These are phyloP conservation scores for Nothophytophthora sp. DNA, from an alignment of 352 stramenopile genomes.

Conservation along the genomic window DNA sequence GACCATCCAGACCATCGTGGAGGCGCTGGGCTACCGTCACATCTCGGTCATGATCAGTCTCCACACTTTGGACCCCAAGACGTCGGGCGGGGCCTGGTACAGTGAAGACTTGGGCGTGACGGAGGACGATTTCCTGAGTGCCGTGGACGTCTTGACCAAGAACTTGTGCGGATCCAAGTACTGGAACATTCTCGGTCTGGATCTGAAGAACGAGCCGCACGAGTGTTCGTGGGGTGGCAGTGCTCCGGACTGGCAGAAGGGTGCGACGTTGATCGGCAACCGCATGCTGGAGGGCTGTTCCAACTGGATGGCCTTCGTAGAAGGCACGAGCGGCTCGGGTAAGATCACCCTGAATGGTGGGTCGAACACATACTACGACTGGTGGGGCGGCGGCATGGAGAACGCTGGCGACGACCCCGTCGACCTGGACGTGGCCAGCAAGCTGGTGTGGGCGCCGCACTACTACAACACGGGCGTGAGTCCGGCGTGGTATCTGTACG, in stretches of 20 bases:
- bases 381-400: constrained; percentile 64
- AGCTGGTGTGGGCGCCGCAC: constrained; percentile 73
- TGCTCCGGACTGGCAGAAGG: constrained; percentile 53
- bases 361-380: constrained; percentile 58
- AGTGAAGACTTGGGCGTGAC: constrained; percentile 43
- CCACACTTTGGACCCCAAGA: constrained; percentile 52
- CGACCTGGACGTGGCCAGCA: constrained; percentile 45
- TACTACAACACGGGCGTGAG: constrained; percentile 79
- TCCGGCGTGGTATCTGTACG: constrained; percentile 69
- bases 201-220: constrained; percentile 76
- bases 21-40: constrained; percentile 59
- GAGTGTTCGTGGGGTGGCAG: constrained; percentile 48
- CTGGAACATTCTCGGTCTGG: constrained; percentile 74
- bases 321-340: constrained; percentile 58
- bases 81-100: constrained; percentile 60
- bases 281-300: constrained; percentile 63
- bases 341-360: constrained; percentile 38
- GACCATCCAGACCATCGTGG: constrained; percentile 54
- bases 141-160: constrained; percentile 57
- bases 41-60: constrained; percentile 74
- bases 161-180: constrained; percentile 55
- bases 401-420: constrained; percentile 41
- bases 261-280: constrained; percentile 60
- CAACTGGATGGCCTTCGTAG: constrained; percentile 70
- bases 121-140: constrained; percentile 55